Evolutionary conservation across 768 basidiomycete species (phyloP).

Genomic region (Suillus clintonianus): DNA sequence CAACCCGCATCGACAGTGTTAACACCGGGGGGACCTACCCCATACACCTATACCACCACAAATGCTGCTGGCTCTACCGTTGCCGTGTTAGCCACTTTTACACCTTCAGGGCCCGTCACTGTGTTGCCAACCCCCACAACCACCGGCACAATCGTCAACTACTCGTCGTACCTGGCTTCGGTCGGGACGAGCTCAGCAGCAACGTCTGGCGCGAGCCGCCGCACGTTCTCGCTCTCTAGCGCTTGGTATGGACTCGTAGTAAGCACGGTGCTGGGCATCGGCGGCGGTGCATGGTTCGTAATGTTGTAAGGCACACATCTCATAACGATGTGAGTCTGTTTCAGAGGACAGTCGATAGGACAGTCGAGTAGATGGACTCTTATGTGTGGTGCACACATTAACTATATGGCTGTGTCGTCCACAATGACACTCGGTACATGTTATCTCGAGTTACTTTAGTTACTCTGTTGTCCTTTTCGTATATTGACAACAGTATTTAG

Average conservation of each 20-base stretch:
- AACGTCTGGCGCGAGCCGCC: constrained; percentile 26
- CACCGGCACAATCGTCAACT: constrained; percentile 28
- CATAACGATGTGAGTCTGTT: neutral
- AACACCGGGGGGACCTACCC: constrained; percentile 48
- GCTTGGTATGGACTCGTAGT: constrained; percentile 31
- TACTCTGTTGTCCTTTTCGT: neutral
- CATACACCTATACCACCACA: constrained; percentile 52
- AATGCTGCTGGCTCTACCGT: constrained; percentile 31
- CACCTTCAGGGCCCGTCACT: constrained; percentile 31
- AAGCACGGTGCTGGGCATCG: constrained; percentile 24
- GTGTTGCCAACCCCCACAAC: constrained; percentile 27
- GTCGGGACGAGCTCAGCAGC: constrained; percentile 32
- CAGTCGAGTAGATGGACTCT: neutral
- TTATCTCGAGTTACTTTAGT: neutral
- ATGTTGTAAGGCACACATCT: constrained; percentile 15
- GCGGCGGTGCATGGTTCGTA: constrained; percentile 34
- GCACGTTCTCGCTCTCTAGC: constrained; percentile 16
- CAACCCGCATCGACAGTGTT: constrained; percentile 44
- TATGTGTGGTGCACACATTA: neutral
- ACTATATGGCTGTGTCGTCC: neutral
- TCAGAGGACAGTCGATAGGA: neutral
- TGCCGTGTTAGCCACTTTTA: constrained; percentile 26
- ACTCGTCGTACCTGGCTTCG: constrained; percentile 30
- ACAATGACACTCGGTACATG: neutral
- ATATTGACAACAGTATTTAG: neutral